phyloP scores from a whole-genome alignment of 306 rosid genomes.

The Trifolium fragiferum region DNA sequence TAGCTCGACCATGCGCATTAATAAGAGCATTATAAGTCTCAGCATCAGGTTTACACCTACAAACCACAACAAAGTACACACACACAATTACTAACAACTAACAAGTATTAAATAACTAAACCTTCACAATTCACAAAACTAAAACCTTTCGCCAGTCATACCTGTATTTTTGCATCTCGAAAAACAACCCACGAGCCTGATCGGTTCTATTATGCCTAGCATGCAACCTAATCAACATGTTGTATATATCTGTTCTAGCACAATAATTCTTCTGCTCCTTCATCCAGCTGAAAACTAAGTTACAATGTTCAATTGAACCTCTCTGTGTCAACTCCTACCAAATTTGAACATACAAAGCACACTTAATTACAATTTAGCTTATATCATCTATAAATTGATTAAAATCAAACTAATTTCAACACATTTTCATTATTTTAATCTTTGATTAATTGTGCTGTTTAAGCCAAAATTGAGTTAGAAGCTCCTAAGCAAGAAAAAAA shows the following conservation, averaged over 20 bases:
- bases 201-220: slow-evolving; percentile 79
- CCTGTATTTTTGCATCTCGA: slow-evolving; percentile 97
- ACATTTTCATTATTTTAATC: not conserved
- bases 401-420: too few relatives aligned
- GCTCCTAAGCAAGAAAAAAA: not conserved
- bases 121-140: slow-evolving; percentile 22
- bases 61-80: slow-evolving; percentile 30
- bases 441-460: not conserved
- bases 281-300: slow-evolving; percentile 81
- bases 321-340: slow-evolving; percentile 71
- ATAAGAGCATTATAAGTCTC: slow-evolving; percentile 89
- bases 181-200: slow-evolving; percentile 95
- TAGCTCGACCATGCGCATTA: slow-evolving; percentile 89
- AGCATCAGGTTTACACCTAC: slow-evolving; percentile 93
- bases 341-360: slow-evolving; percentile 18
- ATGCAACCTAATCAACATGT: slow-evolving; percentile 85
- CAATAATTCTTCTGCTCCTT: slow-evolving; percentile 73
- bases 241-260: slow-evolving; percentile 88
- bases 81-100: slow-evolving; percentile 5
- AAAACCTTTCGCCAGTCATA: slow-evolving; percentile 28
- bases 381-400: not conserved
- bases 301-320: slow-evolving; percentile 81
- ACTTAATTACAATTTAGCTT: not conserved
- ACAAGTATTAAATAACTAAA: slow-evolving; percentile 13
- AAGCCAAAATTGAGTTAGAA: not conserved